Conservation (phyloP, 495 filamentous ascomycete genomes). For the Trichoderma erinaceum region DNA sequence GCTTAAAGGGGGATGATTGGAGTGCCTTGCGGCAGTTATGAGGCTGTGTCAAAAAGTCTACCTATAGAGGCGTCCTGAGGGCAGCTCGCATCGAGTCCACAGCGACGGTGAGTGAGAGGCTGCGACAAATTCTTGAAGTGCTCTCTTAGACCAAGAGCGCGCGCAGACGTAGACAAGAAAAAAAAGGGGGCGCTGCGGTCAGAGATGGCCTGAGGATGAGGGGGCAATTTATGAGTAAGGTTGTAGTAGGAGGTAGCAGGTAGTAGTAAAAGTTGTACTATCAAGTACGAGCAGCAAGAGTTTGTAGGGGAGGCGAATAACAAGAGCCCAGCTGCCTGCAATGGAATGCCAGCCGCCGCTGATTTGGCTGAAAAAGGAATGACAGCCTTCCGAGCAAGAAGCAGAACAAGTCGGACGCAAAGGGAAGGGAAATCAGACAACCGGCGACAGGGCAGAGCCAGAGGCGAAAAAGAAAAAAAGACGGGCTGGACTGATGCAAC, state of each 20-base stretch:
- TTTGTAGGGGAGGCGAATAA: slow-evolving; percentile 1
- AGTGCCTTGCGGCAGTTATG: not conserved
- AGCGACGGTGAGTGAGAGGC: not conserved
- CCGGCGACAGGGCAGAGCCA: not conserved
- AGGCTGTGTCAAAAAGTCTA: not conserved
- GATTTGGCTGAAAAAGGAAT: slow-evolving; percentile 10
- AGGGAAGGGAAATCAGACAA: slow-evolving; percentile 11
- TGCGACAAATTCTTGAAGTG: not conserved
- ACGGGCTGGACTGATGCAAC: slow-evolving; percentile 7
- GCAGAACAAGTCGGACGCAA: not conserved
- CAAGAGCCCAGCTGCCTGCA: not conserved
- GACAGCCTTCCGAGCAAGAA: not conserved
- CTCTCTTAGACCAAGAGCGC: not conserved
- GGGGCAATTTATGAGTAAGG: not conserved
- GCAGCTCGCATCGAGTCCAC: not conserved
- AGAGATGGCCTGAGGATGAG: not conserved
- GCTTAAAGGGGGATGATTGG: not conserved
- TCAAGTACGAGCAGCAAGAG: not conserved
- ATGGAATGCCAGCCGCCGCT: slow-evolving; percentile 13
- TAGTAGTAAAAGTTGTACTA: not conserved
- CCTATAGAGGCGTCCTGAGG: not conserved
- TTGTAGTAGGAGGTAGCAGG: not conserved
- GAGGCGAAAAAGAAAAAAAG: not conserved
- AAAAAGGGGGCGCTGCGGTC: not conserved
- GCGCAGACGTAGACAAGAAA: not conserved